Evolutionary conservation across 768 basidiomycete species (phyloP).

Genomic region (Collybiopsis confluens): DNA sequence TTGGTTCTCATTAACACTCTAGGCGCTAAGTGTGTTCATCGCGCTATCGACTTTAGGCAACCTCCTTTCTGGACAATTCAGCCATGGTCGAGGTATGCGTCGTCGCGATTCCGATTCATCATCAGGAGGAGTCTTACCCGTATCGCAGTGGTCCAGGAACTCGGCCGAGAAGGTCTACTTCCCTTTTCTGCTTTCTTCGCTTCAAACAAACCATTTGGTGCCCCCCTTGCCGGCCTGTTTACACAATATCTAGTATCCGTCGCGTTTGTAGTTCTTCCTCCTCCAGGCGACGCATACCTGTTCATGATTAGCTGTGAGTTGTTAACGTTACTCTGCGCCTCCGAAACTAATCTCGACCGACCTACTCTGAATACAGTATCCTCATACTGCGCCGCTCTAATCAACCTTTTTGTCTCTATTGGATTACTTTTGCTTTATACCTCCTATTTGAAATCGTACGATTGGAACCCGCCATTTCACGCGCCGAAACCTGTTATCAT

Average conservation of each 20-base stretch:
- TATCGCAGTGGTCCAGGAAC: slow-evolving; percentile 73
- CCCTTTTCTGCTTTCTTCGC: slow-evolving; percentile 66
- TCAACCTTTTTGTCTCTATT: slow-evolving; percentile 56
- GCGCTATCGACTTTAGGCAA: slow-evolving; percentile 65
- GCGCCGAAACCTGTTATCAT: slow-evolving; percentile 44
- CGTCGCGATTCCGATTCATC: slow-evolving; percentile 6
- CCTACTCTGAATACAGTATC: slow-evolving; percentile 34
- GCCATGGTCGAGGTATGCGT: slow-evolving; percentile 56
- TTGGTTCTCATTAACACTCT: not conserved
- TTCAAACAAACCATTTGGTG: slow-evolving; percentile 65
- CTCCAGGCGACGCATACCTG: slow-evolving; percentile 71
- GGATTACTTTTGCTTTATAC: slow-evolving; percentile 64
- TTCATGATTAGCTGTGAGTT: slow-evolving; percentile 65
- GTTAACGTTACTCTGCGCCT: not conserved
- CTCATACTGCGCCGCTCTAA: slow-evolving; percentile 52
- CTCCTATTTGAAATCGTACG: slow-evolving; percentile 32
- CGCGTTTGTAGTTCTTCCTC: slow-evolving; percentile 48
- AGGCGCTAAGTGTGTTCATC: slow-evolving; percentile 61
- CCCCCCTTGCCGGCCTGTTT: slow-evolving; percentile 61
- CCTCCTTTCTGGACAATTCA: slow-evolving; percentile 57
- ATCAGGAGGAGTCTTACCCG: too few species aligned
- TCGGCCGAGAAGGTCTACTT: slow-evolving; percentile 67
- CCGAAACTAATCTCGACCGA: not conserved
- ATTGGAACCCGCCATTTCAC: slow-evolving; percentile 65
- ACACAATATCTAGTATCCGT: slow-evolving; percentile 60